Conservation (phyloP, 2,329 filamentous ascomycete species). For the Didymella pomorum region DNA sequence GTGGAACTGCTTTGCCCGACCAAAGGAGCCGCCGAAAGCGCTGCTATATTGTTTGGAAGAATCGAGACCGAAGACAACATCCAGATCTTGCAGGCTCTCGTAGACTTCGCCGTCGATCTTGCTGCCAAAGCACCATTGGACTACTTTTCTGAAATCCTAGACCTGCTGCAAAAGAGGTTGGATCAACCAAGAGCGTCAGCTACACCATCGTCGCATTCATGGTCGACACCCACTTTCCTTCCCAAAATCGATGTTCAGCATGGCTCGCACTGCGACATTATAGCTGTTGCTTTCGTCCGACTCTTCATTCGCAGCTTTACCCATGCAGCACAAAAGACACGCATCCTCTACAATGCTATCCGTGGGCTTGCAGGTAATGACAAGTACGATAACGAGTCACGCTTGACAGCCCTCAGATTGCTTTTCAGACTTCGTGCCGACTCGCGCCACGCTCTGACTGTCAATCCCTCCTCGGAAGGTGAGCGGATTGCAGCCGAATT, state of each 20-base stretch:
- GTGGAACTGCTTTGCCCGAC: constrained; percentile 65
- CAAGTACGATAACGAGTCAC: constrained; percentile 47
- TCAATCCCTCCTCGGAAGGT: constrained; percentile 75
- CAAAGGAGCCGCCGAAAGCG: constrained; percentile 65
- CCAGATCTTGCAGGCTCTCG: constrained; percentile 69
- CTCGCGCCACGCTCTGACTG: constrained; percentile 76
- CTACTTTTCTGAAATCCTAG: constrained; percentile 61
- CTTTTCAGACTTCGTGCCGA: constrained; percentile 86
- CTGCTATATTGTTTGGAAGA: constrained; percentile 67
- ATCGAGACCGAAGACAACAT: constrained; percentile 71
- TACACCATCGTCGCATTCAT: constrained; percentile 27
- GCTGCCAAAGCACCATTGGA: constrained; percentile 66
- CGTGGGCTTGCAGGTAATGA: constrained; percentile 44
- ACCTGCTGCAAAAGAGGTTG: constrained; percentile 54
- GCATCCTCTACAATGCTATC: constrained; percentile 52
- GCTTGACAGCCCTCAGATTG: constrained; percentile 49
- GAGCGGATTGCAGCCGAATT: constrained; percentile 76
- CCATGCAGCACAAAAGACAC: constrained; percentile 69
- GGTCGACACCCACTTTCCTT: constrained; percentile 29
- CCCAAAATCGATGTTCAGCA: constrained; percentile 25
- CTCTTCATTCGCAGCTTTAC: constrained; percentile 80
- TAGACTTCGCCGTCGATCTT: constrained; percentile 70
- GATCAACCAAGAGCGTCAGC: constrained; percentile 32
- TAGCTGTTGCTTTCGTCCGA: constrained; percentile 73
- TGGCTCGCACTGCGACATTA: constrained; percentile 71